Evolutionary conservation across 768 basidiomycete genomes (phyloP).

Genomic region (Galerina marginata): DNA sequence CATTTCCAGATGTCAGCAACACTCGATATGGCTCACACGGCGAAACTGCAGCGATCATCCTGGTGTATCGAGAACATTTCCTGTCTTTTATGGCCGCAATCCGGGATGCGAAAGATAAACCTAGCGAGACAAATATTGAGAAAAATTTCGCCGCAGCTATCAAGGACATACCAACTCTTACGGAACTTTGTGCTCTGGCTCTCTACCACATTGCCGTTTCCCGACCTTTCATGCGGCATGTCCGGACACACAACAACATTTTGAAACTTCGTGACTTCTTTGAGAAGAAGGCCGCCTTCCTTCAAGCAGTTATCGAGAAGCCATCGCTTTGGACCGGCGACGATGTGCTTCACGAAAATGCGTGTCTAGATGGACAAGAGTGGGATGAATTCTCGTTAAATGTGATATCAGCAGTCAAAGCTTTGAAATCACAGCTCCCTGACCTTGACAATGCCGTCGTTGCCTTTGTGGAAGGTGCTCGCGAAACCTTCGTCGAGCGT

Average conservation of each 20-base stretch:
- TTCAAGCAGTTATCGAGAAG: conserved; percentile 19
- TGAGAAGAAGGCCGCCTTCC: conserved; percentile 19
- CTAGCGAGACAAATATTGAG: no score
- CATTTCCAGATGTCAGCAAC: conserved; percentile 42
- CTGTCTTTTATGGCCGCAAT: conserved; percentile 32
- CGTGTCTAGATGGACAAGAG: no score
- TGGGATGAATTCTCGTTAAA: no score
- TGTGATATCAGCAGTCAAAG: no score
- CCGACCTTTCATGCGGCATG: conserved; percentile 31
- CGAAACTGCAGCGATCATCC: conserved; percentile 29
- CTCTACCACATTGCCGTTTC: conserved; percentile 28
- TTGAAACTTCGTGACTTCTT: conserved; percentile 32
- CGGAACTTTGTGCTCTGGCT: conserved; percentile 31
- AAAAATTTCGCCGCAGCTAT: conserved; percentile 32
- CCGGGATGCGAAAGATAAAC: no score
- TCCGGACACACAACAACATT: conserved; percentile 26
- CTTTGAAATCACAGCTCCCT: no score
- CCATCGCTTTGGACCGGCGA: conserved; percentile 28
- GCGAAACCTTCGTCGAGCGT: no score
- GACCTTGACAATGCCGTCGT: no score
- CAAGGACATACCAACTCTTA: conserved; percentile 29
- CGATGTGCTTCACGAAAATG: no score
- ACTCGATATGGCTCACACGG: conserved; percentile 38
- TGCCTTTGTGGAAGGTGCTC: no score
- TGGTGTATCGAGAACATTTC: conserved; percentile 27